These are phyloP conservation scores for Inga laurina DNA, from an alignment of 306 rosid genomes.

Conservation along the genomic window DNA sequence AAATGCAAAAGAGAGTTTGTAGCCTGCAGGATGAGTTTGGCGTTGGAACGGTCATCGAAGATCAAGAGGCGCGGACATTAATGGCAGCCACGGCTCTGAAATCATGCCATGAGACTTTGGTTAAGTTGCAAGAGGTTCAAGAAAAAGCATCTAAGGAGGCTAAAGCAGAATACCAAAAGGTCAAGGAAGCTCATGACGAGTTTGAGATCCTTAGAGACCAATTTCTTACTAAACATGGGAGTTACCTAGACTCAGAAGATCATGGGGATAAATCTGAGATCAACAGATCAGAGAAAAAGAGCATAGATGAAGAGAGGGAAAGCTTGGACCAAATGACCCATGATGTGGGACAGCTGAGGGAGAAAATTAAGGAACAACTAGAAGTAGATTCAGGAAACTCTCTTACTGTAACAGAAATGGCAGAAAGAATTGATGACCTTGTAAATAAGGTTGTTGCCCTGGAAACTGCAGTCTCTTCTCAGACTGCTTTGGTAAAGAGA, in stretches of 20 bases:
- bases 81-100: conserved; percentile 86
- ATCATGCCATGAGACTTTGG: conserved; percentile 70
- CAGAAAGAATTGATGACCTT: conserved; percentile 80
- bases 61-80: conserved; percentile 72
- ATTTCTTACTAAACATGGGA: conserved; percentile 44
- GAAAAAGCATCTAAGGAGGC: conserved; percentile 63
- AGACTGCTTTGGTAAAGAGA: conserved; percentile 53
- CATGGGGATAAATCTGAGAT: conserved; percentile 18
- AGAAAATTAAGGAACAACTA: conserved; percentile 45
- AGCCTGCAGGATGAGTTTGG: conserved; percentile 85
- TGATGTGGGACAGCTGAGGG: conserved; percentile 31
- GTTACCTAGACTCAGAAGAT: background rate
- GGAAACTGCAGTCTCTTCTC: conserved; percentile 70
- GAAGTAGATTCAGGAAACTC: conserved; percentile 41
- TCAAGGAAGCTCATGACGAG: conserved; percentile 55
- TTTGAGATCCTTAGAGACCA: conserved; percentile 59
- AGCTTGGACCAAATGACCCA: conserved; percentile 31
- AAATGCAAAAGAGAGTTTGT: conserved; percentile 62
- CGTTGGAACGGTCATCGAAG: conserved; percentile 62
- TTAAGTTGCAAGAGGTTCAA: conserved; percentile 57
- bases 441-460: conserved; percentile 70
- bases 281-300: conserved; percentile 22
- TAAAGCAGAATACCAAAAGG: conserved; percentile 55
- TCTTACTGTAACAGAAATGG: conserved; percentile 69
- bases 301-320: conserved; percentile 38